A percentile compares a stretch with the other conserved stretches of the same genome.
These are phyloP conservation scores for Aphanomyces invadans DNA, from an alignment of 352 stramenopile species.

Conservation along the genomic window DNA sequence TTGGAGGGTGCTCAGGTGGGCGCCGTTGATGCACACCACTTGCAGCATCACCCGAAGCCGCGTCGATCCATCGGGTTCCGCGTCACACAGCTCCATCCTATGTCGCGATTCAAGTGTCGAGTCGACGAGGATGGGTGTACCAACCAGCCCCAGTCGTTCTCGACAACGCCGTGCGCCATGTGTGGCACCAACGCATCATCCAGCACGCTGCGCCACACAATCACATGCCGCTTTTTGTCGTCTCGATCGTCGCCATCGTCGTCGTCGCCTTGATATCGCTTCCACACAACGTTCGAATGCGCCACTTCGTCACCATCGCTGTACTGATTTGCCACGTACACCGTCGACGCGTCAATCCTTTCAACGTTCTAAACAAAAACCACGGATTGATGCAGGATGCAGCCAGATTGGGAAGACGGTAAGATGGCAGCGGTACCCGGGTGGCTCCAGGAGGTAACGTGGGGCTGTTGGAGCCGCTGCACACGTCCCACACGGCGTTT, in stretches of 20 bases:
- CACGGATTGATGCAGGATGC: background rate
- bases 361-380: no score
- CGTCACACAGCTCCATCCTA: background rate
- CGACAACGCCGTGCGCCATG: background rate
- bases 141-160: background rate
- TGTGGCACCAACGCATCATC: constrained; percentile 4
- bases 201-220: constrained; percentile 8
- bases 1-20: background rate
- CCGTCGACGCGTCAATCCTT: no score
- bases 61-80: background rate
- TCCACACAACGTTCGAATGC: constrained; percentile 5
- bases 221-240: background rate
- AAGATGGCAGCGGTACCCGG: background rate
- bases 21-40: background rate
- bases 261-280: background rate
- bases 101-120: background rate
- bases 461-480: background rate
- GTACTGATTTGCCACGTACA: no score
- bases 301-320: no score
- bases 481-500: background rate
- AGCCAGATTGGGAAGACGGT: background rate
- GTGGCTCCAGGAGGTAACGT: background rate
- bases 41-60: background rate
- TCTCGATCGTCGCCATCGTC: no score
- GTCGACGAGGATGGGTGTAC: background rate